Conservation (phyloP, 371 early-diverging fungal genomes). For the Syncephalastrum monosporum region DNA sequence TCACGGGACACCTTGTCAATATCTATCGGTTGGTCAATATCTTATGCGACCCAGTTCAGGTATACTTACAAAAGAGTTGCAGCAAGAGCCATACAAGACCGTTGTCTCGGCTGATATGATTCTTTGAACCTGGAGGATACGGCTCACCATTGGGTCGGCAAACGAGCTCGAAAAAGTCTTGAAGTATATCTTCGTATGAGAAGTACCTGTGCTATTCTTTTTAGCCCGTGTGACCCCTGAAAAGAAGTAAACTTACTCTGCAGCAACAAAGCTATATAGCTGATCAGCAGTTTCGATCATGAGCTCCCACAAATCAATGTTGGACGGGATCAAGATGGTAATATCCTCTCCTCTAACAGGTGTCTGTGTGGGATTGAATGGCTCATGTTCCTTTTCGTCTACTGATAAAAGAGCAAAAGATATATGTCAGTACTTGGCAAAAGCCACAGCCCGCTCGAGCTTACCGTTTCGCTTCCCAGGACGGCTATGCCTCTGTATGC, state of each 20-base stretch:
- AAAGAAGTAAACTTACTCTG: slow-evolving; percentile 38
- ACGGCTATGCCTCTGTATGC: slow-evolving; percentile 55
- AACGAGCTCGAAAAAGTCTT: slow-evolving; percentile 63
- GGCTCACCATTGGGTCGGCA: slow-evolving; percentile 52
- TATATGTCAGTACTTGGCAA: too few relatives aligned
- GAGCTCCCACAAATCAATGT: slow-evolving; percentile 71
- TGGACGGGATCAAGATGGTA: slow-evolving; percentile 67
- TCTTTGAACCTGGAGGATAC: slow-evolving; percentile 35
- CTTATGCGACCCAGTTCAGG: not conserved
- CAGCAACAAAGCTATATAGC: slow-evolving; percentile 71
- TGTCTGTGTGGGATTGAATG: slow-evolving; percentile 20
- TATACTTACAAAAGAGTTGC: slow-evolving; percentile 64
- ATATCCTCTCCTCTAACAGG: slow-evolving; percentile 33
- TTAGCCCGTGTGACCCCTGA: too few relatives aligned
- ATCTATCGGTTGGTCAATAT: slow-evolving; percentile 26
- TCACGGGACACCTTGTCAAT: slow-evolving; percentile 60
- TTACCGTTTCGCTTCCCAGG: slow-evolving; percentile 4
- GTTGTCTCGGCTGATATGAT: slow-evolving; percentile 67
- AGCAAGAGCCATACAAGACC: slow-evolving; percentile 72
- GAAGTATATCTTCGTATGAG: slow-evolving; percentile 65
- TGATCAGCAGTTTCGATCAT: slow-evolving; percentile 81
- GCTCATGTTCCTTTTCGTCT: slow-evolving; percentile 16
- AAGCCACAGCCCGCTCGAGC: not conserved
- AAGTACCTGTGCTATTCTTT: slow-evolving; percentile 37
- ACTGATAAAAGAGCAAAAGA: not conserved